Evolutionary conservation across 257 asterid species (phyloP), one percentile per base, ranked within the genome.

Genomic region (Coffea eugenioides): DNA sequence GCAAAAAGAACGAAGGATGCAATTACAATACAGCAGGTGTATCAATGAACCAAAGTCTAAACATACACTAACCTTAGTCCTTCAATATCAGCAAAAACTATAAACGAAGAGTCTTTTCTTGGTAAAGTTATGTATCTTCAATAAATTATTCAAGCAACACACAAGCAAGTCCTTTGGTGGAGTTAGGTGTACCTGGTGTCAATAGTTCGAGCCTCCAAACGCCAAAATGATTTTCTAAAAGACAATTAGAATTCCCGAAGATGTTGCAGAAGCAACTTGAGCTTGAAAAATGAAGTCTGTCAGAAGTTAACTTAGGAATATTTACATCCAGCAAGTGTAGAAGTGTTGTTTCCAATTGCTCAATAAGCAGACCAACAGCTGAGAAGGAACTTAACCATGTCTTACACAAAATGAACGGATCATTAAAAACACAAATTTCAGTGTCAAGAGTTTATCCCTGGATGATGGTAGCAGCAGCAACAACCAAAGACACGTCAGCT

Each of bases 71-170:
- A 41, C 56, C 25, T 15, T 14, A 25, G 76, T 52, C 52, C 56
- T 56, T 69, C 36, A 56, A 62, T 43, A 18, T 20, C 27, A 25
- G 52, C 14, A 41, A 71, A 21, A 79, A 79, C 0, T 6, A 14
- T 45, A 18, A 8, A 57, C n/a, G 61, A n/a, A 8, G 46, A 70
- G 41, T 16, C 21, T 4, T 13, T 20, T 21, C 68, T 57, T 31
- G 16, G 49, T 46, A 36, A 62, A 34, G n/a, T 57, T 31, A 61
- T 71, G 23, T 52, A 49, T 25, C 34, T 16, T 25, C 31, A 13
- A 43, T 27, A 21, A 45, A 57, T 31, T 41, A 49, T 49, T 36
- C 70, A 39, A 74, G 75, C 75, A 80, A 76, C 23, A 48, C 74
- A 73, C 12, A 8, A 9, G 43, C 13, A 3, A 13, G 18, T 36